A percentile compares a stretch with the other conserved stretches of the same genome.
Conservation (phyloP, 2,329 filamentous ascomycete genomes). For the Botrytis fragariae region DNA sequence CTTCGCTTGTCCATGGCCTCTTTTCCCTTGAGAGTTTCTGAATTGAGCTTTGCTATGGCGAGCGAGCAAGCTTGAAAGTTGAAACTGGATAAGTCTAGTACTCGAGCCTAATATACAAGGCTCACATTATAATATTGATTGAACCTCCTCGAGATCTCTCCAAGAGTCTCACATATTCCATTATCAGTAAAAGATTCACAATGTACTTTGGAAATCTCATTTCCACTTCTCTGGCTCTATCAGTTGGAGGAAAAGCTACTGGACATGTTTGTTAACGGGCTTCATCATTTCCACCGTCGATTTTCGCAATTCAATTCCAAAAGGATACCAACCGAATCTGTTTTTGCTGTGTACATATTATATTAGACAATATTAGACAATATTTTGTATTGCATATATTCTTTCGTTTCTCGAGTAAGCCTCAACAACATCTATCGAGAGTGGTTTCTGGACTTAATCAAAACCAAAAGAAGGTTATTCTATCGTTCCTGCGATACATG, state of each 20-base stretch:
- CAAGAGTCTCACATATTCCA: neutral
- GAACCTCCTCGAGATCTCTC: neutral
- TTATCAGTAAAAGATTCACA: neutral
- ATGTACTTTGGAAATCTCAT: neutral
- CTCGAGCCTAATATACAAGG: neutral
- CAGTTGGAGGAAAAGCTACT: neutral
- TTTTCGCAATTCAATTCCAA: neutral
- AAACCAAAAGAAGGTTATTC: neutral
- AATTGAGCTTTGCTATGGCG: neutral
- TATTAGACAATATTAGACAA: neutral
- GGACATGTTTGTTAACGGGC: neutral
- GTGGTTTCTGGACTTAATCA: neutral
- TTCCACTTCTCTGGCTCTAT: neutral
- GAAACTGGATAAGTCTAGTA: neutral
- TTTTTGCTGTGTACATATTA: neutral
- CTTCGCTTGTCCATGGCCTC: constrained; percentile 28
- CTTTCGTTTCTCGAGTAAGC: neutral
- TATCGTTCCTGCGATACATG: neutral
- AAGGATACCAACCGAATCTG: neutral
- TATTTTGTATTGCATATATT: neutral
- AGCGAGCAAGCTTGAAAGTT: neutral
- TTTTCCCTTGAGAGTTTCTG: neutral
- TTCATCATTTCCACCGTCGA: neutral
- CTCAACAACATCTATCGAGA: neutral
- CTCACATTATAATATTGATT: neutral